Conservation (phyloP, 225 moss, liverwort and hornwort species). For the Asterella californica region DNA sequence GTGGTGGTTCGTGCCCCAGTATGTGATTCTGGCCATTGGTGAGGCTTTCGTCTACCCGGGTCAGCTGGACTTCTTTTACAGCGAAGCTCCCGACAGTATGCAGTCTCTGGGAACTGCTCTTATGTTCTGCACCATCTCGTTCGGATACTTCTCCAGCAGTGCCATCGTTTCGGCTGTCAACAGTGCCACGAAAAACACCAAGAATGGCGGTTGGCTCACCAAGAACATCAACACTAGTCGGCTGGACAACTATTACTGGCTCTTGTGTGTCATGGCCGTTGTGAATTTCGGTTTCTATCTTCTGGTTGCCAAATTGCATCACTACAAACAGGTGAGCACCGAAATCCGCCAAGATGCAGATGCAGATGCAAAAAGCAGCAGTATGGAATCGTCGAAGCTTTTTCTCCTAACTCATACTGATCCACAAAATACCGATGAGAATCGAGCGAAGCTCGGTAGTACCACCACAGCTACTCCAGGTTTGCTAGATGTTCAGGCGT, state of each 20-base stretch:
- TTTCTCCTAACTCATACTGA: background rate
- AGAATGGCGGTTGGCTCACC: conserved; percentile 15
- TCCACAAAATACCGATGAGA: background rate
- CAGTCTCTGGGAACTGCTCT: conserved; percentile 23
- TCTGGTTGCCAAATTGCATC: conserved; percentile 10
- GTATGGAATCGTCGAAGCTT: background rate
- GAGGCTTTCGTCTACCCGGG: conserved; percentile 27
- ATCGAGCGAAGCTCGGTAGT: background rate
- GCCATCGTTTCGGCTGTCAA: conserved; percentile 12
- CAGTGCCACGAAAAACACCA: background rate
- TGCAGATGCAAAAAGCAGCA: background rate
- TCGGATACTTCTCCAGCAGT: conserved; percentile 22
- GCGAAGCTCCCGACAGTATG: conserved; percentile 31
- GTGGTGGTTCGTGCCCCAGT: conserved; percentile 23
- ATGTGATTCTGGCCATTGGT: conserved; percentile 19
- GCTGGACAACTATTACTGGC: conserved; percentile 30
- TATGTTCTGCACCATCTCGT: conserved; percentile 3
- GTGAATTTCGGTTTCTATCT: conserved; percentile 24
- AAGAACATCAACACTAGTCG: conserved; percentile 18
- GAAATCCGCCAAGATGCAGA: background rate
- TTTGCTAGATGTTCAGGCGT: background rate
- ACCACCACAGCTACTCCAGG: background rate
- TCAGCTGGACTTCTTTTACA: conserved; percentile 32
- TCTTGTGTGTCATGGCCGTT: conserved; percentile 10
- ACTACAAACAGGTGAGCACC: conserved; percentile 8